These are phyloP conservation scores for Microbotryum violaceum DNA, from an alignment of 1,284 basidiomycete species.

Conservation along the genomic window DNA sequence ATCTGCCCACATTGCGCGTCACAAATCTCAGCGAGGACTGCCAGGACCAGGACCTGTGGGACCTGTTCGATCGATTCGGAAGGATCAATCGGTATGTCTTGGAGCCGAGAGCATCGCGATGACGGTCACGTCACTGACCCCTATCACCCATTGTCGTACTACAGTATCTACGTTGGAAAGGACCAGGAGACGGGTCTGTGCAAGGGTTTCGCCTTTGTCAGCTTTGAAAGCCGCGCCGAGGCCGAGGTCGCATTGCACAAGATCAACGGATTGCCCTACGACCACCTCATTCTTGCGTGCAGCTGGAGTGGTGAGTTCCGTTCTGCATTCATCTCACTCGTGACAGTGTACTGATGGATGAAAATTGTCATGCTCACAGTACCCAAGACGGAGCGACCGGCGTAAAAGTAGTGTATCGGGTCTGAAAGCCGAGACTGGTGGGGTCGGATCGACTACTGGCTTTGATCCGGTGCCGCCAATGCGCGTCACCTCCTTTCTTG, in stretches of 20 bases:
- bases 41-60: conserved; percentile 86
- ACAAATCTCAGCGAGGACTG: conserved; percentile 96
- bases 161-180: conserved; percentile 85
- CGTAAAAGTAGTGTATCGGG: no score
- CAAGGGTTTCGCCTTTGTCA: conserved; percentile 88
- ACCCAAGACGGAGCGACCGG: no score
- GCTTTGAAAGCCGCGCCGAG: conserved; percentile 72
- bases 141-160: no score
- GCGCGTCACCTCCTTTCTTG: no score
- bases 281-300: conserved; percentile 30
- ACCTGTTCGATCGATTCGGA: conserved; percentile 60
- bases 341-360: no score
- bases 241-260: conserved; percentile 88
- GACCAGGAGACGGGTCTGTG: conserved; percentile 91
- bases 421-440: no score
- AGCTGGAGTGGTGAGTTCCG: conserved; percentile 14
- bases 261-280: conserved; percentile 64
- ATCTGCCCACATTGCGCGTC: conserved; percentile 91
- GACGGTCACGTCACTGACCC: no score
- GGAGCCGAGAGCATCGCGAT: no score
- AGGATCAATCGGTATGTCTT: conserved; percentile 51
- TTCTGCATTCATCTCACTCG: background rate
- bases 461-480: no score
- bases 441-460: no score
- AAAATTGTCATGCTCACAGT: no score